These are phyloP conservation scores for Geotrichum phurueaensis DNA, from an alignment of 1,139 yeast species.

Conservation along the genomic window DNA sequence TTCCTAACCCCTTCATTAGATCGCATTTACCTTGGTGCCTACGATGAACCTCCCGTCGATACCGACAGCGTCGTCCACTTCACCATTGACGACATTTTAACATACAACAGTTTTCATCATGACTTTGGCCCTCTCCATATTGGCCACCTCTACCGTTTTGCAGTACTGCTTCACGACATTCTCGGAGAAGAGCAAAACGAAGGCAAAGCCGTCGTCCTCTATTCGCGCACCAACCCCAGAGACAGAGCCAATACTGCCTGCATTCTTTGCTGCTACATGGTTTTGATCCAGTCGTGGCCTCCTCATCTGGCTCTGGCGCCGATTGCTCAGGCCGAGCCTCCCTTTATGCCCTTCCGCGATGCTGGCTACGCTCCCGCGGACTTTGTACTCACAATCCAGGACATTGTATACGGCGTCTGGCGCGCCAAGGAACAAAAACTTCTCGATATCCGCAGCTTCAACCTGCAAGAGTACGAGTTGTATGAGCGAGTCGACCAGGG, in stretches of 20 bases:
- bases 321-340: constrained; percentile 84
- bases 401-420: constrained; percentile 94
- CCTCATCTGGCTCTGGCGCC: constrained; percentile 97
- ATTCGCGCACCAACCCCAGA: constrained; percentile 74
- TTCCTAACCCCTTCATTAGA: constrained; percentile 37
- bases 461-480: constrained; percentile 84
- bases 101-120: constrained; percentile 86
- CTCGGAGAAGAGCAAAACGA: constrained; percentile 78
- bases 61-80: constrained; percentile 74
- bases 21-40: constrained; percentile 86
- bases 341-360: constrained; percentile 90
- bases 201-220: constrained; percentile 84
- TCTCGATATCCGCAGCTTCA: constrained; percentile 80
- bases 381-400: constrained; percentile 88
- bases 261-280: constrained; percentile 88
- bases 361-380: constrained; percentile 97
- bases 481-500: constrained; percentile 96
- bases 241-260: constrained; percentile 93
- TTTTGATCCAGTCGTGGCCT: constrained; percentile 92
- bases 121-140: constrained; percentile 96
- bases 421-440: constrained; percentile 92
- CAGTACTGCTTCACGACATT: constrained; percentile 86
- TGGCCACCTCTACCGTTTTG: constrained; percentile 89
- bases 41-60: constrained; percentile 71
- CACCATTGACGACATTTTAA: constrained; percentile 86